Evolutionary conservation across 1,284 basidiomycete genomes (phyloP).

Genomic region (Trichosporon sp.): DNA sequence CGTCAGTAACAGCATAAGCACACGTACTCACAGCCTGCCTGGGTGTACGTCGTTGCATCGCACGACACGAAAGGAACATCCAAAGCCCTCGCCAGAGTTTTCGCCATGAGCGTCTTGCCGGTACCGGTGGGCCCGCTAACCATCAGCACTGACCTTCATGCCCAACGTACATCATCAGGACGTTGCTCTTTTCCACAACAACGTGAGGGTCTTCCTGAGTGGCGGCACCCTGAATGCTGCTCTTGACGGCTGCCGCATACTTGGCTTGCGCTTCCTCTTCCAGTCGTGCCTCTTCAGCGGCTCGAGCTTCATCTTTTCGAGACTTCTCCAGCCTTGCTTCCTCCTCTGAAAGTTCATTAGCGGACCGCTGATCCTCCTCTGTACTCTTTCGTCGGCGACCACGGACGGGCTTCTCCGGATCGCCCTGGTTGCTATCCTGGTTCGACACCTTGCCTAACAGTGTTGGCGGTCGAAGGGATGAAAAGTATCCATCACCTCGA

Average conservation of each 20-base stretch:
- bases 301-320: constrained; percentile 23
- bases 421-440: neutral
- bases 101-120: constrained; percentile 85
- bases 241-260: constrained; percentile 31
- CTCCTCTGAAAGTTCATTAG: constrained; percentile 6
- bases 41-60: constrained; percentile 59
- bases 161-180: constrained; percentile 72
- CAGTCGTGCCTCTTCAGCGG: constrained; percentile 5
- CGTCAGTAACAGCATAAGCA: constrained; percentile 30
- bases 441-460: constrained; percentile 40
- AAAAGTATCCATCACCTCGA: constrained; percentile 52
- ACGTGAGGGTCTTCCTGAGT: constrained; percentile 34
- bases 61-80: constrained; percentile 82
- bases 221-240: constrained; percentile 22
- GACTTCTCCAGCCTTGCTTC: constrained; percentile 9
- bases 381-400: constrained; percentile 12
- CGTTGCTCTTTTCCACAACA: constrained; percentile 87
- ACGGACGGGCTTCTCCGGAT: neutral
- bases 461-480: constrained; percentile 56
- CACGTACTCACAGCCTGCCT: constrained; percentile 55
- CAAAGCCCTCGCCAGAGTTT: constrained; percentile 78
- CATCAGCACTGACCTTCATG: constrained; percentile 22
- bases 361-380: constrained; percentile 13
- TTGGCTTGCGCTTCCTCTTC: constrained; percentile 33
- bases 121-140: constrained; percentile 54